Percentiles rank a stretch among this genome's conserved stretches.
These are phyloP conservation scores for Alternaria tenuissima DNA, from an alignment of 2,329 filamentous ascomycete genomes.

Conservation along the genomic window DNA sequence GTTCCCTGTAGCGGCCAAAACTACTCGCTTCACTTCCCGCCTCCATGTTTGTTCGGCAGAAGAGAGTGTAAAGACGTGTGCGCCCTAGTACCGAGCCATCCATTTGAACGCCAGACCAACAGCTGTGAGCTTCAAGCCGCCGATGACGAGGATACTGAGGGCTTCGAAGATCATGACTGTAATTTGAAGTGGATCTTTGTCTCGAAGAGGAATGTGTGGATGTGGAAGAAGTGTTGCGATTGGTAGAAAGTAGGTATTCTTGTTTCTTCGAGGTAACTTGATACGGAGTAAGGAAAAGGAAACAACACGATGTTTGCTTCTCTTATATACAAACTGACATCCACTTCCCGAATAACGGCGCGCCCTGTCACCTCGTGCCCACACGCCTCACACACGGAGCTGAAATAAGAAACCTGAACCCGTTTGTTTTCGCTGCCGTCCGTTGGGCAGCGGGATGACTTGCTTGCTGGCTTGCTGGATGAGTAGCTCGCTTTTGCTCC, in stretches of 20 bases:
- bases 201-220: background rate
- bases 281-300: background rate
- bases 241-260: background rate
- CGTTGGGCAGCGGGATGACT: background rate
- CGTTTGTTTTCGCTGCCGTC: conserved; percentile 3
- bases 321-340: background rate
- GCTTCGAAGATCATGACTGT: conserved; percentile 32
- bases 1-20: background rate
- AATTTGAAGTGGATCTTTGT: background rate
- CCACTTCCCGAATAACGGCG: background rate
- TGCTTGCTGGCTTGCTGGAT: background rate
- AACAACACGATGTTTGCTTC: background rate
- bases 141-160: conserved; percentile 34
- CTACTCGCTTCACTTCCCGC: background rate
- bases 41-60: background rate
- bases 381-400: background rate
- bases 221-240: background rate
- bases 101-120: conserved; percentile 39
- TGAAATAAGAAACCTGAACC: conserved; percentile 3
- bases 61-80: background rate
- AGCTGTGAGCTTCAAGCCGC: conserved; percentile 43
- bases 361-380: background rate
- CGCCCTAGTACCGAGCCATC: conserved; percentile 32
- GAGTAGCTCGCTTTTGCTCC: background rate
- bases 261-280: background rate